Conservation (phyloP, 1,139 yeast genomes). For the Spathaspora sp. region DNA sequence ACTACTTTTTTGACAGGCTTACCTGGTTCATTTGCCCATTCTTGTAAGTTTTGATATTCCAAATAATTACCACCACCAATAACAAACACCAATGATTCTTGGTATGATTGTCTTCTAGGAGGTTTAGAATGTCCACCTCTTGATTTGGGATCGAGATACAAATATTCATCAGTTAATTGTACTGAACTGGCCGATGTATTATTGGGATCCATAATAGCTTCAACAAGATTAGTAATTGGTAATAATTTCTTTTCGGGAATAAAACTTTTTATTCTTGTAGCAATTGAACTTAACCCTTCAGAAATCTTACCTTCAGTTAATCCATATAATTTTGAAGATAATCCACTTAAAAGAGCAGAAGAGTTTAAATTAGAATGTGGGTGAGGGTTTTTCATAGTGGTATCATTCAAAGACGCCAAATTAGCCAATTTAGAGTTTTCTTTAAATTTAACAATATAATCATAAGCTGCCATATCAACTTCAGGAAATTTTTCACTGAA, state of each 20-base stretch:
- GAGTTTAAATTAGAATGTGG: conserved; percentile 29
- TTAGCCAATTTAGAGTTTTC: conserved; percentile 71
- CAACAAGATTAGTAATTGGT: conserved; percentile 88
- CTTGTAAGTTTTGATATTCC: conserved; percentile 92
- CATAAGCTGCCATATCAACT: conserved; percentile 63
- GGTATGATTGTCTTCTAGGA: conserved; percentile 80
- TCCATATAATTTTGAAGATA: conserved; percentile 76
- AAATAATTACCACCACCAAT: conserved; percentile 96
- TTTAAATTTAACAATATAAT: conserved; percentile 76
- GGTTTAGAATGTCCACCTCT: conserved; percentile 89
- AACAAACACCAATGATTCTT: conserved; percentile 82
- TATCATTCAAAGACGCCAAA: conserved; percentile 26
- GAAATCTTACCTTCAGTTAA: conserved; percentile 78
- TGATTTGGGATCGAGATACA: conserved; percentile 86
- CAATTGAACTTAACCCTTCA: conserved; percentile 82
- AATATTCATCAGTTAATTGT: conserved; percentile 79
- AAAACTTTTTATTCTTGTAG: conserved; percentile 83
- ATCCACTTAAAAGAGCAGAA: conserved; percentile 72
- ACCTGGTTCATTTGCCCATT: conserved; percentile 60
- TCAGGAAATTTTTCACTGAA: conserved; percentile 55
- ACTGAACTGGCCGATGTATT: conserved; percentile 60
- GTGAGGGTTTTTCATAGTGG: conserved; percentile 15
- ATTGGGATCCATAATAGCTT: conserved; percentile 84
- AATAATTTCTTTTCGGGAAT: conserved; percentile 85
- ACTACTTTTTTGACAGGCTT: conserved; percentile 49